phyloP scores from a whole-genome alignment of 139 green algal species.

The Auxenochlorella pyrenoidosa region DNA sequence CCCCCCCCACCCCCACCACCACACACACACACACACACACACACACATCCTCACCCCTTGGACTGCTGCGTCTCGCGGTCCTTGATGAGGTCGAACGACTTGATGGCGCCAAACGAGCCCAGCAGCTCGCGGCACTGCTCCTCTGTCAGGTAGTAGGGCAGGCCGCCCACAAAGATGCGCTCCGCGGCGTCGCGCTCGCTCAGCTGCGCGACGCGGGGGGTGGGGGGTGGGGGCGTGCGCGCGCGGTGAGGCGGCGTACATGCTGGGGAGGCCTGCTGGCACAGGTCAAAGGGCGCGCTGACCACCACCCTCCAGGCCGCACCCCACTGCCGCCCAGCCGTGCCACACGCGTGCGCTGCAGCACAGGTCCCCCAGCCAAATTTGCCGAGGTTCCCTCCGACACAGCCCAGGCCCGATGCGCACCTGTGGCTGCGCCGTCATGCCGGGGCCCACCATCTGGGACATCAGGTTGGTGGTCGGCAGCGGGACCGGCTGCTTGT shows the following conservation, averaged over 20 bases:
- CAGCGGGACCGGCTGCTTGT: conserved; percentile 30
- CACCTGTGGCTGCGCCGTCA: background rate
- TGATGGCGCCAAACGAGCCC: conserved; percentile 88
- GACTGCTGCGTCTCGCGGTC: conserved; percentile 91
- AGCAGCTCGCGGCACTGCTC: conserved; percentile 96
- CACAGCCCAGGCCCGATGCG: no score
- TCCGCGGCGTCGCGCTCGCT: conserved; percentile 20
- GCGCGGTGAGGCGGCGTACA: background rate
- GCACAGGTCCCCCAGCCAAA: background rate
- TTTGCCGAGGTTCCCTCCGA: no score
- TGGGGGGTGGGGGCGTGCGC: background rate
- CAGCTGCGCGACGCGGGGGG: background rate
- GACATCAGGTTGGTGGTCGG: background rate
- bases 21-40: no score
- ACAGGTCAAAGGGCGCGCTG: no score
- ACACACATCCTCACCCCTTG: conserved; percentile 81
- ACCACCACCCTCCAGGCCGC: no score
- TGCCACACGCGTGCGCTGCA: no score
- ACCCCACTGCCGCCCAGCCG: no score
- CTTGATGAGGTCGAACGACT: conserved; percentile 93
- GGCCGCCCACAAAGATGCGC: conserved; percentile 95
- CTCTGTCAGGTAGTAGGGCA: conserved; percentile 98
- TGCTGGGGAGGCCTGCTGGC: background rate
- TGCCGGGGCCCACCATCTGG: background rate
- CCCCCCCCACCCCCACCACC: no score